Percentiles rank a stretch among this genome's conserved stretches.
phyloP scores from a whole-genome alignment of 371 early-diverging fungal species.

The Entomophthora muscae region DNA sequence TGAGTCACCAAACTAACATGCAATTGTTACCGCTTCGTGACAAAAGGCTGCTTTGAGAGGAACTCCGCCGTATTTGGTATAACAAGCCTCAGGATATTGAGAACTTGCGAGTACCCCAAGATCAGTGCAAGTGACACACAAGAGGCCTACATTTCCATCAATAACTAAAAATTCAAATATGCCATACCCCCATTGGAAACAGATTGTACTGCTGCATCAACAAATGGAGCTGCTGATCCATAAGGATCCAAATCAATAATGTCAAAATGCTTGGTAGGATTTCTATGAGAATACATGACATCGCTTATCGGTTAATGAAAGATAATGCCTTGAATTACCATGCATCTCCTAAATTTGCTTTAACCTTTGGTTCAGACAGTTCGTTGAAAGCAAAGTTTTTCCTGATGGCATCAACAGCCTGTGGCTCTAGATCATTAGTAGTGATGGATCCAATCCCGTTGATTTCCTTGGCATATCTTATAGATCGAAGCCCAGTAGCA shows the following conservation, averaged over 20 bases:
- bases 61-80: constrained; percentile 90
- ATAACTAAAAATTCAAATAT: too few relatives aligned
- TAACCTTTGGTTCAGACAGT: constrained; percentile 41
- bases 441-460: constrained; percentile 58
- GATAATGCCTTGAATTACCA: too few relatives aligned
- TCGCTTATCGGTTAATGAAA: constrained; percentile 17
- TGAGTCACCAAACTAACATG: constrained; percentile 5
- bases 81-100: constrained; percentile 82
- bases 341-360: constrained; percentile 68
- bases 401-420: constrained; percentile 84
- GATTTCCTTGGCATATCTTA: constrained; percentile 97
- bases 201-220: constrained; percentile 91
- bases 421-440: constrained; percentile 85
- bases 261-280: constrained; percentile 39
- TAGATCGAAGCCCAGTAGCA: constrained; percentile 96
- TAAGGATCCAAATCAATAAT: constrained; percentile 97
- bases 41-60: constrained; percentile 64
- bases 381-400: constrained; percentile 80
- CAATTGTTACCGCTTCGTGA: constrained; percentile 40
- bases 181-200: constrained; percentile 74
- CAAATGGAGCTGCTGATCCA: constrained; percentile 93
- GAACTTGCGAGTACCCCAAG: constrained; percentile 88
- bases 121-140: constrained; percentile 99
- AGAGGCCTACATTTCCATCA: constrained; percentile 60
- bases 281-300: constrained; percentile 66